phyloP scores from a whole-genome alignment of 2,329 filamentous ascomycete species.

The Pseudocercospora fijiensis region DNA sequence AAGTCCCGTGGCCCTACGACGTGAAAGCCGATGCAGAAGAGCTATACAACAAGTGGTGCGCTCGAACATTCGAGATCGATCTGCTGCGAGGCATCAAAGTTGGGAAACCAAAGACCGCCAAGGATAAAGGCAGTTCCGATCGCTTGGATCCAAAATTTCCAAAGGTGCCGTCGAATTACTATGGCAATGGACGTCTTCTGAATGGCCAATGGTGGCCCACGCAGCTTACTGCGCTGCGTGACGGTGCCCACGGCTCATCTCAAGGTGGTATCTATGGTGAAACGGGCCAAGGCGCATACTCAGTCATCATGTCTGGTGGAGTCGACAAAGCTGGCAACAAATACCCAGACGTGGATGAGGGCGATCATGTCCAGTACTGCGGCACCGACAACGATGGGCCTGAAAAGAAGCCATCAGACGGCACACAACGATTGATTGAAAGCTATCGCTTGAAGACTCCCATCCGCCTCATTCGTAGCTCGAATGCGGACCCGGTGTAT shows the following conservation, averaged over 20 bases:
- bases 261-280: conserved; percentile 55
- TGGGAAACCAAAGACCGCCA: conserved; percentile 21
- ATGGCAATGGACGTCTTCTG: conserved; percentile 44
- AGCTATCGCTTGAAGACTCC: conserved; percentile 37
- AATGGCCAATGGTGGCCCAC: conserved; percentile 57
- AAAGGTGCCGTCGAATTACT: conserved; percentile 34
- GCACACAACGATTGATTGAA: conserved; percentile 48
- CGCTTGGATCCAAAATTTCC: conserved; percentile 29
- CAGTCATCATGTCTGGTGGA: conserved; percentile 54
- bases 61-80: conserved; percentile 44
- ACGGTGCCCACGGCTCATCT: conserved; percentile 54
- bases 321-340: conserved; percentile 22
- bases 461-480: conserved; percentile 54
- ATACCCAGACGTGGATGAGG: conserved; percentile 53
- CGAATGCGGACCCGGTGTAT: conserved; percentile 44
- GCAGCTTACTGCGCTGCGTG: conserved; percentile 52
- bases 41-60: conserved; percentile 49
- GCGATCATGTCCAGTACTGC: conserved; percentile 53
- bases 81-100: conserved; percentile 48
- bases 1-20: conserved; percentile 46
- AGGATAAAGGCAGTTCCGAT: conserved; percentile 22
- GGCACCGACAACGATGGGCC: conserved; percentile 48
- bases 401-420: conserved; percentile 32
- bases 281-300: conserved; percentile 50
- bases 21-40: conserved; percentile 49